Evolutionary conservation across 768 basidiomycete genomes (phyloP).

Genomic region (Calvatia gigantea): DNA sequence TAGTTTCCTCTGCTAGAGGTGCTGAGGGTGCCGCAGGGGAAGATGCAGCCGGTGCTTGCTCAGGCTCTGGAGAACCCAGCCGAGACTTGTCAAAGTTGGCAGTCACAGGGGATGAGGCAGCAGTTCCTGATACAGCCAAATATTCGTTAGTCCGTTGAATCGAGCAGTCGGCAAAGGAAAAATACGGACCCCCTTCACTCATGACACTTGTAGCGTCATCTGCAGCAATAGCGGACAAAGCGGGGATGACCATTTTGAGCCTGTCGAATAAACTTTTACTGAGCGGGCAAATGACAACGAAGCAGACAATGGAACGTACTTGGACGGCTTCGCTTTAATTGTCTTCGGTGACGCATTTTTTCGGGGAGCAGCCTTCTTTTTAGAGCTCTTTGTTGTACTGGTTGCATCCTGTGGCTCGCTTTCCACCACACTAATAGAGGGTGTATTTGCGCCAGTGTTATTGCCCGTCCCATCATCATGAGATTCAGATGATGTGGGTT

Average conservation of each 20-base stretch:
- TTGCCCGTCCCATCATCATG: conserved; percentile 30
- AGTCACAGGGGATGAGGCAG: conserved; percentile 68
- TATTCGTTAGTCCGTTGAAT: conserved; percentile 13
- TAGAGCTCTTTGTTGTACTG: conserved; percentile 23
- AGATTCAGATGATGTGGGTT: conserved; percentile 36
- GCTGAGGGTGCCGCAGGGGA: conserved; percentile 21
- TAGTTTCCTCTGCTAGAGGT: conserved; percentile 38
- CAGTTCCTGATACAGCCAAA: conserved; percentile 64
- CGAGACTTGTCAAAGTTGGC: conserved; percentile 34
- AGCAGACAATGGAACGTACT: conserved; percentile 22
- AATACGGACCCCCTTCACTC: conserved; percentile 54
- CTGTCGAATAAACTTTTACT: conserved; percentile 21
- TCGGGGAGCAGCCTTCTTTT: conserved; percentile 38
- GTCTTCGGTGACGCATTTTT: conserved; percentile 35
- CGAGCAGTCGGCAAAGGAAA: background rate
- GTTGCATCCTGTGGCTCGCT: conserved; percentile 16
- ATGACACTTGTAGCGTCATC: conserved; percentile 41
- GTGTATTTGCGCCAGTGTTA: conserved; percentile 19
- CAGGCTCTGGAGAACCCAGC: conserved; percentile 48
- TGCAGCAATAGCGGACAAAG: conserved; percentile 35
- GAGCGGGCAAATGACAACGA: conserved; percentile 2
- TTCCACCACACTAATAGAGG: conserved; percentile 18
- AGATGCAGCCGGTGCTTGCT: conserved; percentile 32
- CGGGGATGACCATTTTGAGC: conserved; percentile 28
- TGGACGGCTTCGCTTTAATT: conserved; percentile 32